A percentile compares a stretch with the other conserved stretches of the same genome.
Evolutionary conservation across 2,329 filamentous ascomycete genomes (phyloP).

Genomic region (Fusarium bactridioides): DNA sequence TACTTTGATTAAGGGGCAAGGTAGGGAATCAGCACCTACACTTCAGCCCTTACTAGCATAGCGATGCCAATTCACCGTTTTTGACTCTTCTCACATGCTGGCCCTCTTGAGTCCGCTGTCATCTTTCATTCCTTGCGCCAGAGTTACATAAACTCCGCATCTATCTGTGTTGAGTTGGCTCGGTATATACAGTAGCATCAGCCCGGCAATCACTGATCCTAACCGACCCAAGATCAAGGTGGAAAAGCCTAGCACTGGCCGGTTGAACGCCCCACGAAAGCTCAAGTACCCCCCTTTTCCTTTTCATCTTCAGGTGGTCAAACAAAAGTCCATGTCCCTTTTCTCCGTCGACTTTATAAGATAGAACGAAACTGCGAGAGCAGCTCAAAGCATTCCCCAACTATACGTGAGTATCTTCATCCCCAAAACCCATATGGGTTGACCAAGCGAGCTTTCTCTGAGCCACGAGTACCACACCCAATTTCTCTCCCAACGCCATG

Average conservation of each 20-base stretch:
- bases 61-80: constrained; percentile 13
- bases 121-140: constrained; percentile 6
- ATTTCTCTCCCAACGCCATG: constrained; percentile 30
- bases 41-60: constrained; percentile 17
- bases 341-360: background rate
- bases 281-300: constrained; percentile 6
- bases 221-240: constrained; percentile 11
- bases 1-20: background rate
- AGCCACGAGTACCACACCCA: background rate
- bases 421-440: constrained; percentile 5
- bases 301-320: constrained; percentile 11
- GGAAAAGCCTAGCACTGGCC: constrained; percentile 25
- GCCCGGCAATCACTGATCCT: background rate
- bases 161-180: constrained; percentile 22
- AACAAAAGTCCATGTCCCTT: constrained; percentile 18
- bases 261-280: constrained; percentile 39
- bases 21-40: constrained; percentile 31
- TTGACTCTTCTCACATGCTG: background rate
- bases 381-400: background rate
- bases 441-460: constrained; percentile 16
- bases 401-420: background rate
- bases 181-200: constrained; percentile 30
- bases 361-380: background rate
- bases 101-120: constrained; percentile 1
- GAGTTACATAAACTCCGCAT: constrained; percentile 20